Evolutionary conservation across 352 stramenopile species (phyloP).

Genomic region (Globisporangium irregulare): DNA sequence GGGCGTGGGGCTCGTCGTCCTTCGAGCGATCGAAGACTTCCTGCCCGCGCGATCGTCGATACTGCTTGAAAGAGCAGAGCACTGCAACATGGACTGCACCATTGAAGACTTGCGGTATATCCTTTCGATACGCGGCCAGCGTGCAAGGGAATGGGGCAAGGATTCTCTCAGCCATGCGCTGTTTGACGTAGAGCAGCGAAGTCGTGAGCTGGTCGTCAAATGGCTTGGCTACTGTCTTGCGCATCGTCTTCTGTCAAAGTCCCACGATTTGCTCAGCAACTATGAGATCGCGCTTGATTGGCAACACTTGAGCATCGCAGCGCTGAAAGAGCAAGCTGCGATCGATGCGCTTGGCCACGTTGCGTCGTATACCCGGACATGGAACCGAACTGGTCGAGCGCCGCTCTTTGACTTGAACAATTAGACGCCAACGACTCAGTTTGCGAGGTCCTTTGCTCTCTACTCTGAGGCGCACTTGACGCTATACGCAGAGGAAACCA

Average conservation of each 20-base stretch:
- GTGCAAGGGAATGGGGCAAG: constrained; percentile 14
- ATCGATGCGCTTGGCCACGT: constrained; percentile 31
- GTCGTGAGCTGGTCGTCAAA: constrained; percentile 34
- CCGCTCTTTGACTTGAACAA: constrained; percentile 46
- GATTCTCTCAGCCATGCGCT: constrained; percentile 18
- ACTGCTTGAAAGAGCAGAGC: background rate
- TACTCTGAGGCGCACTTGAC: background rate
- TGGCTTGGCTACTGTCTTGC: constrained; percentile 46
- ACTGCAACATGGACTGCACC: background rate
- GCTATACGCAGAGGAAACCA: background rate
- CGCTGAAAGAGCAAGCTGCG: constrained; percentile 28
- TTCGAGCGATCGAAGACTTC: constrained; percentile 33
- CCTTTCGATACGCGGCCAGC: constrained; percentile 7
- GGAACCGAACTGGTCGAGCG: constrained; percentile 17
- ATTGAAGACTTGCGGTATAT: constrained; percentile 6
- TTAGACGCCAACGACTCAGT: constrained; percentile 34
- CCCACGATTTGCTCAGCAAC: constrained; percentile 7
- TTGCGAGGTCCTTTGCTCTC: constrained; percentile 25
- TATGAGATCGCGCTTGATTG: constrained; percentile 47
- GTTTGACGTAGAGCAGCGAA: constrained; percentile 34
- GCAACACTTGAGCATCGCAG: constrained; percentile 30
- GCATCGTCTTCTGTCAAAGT: constrained; percentile 23
- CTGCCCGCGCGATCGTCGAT: constrained; percentile 19
- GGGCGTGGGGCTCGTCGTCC: constrained; percentile 2
- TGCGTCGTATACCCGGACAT: constrained; percentile 36